Evolutionary conservation across 2,329 filamentous ascomycete species (phyloP), one percentile per base, ranked within the genome.

Genomic region (Cryphonectria parasitica): DNA sequence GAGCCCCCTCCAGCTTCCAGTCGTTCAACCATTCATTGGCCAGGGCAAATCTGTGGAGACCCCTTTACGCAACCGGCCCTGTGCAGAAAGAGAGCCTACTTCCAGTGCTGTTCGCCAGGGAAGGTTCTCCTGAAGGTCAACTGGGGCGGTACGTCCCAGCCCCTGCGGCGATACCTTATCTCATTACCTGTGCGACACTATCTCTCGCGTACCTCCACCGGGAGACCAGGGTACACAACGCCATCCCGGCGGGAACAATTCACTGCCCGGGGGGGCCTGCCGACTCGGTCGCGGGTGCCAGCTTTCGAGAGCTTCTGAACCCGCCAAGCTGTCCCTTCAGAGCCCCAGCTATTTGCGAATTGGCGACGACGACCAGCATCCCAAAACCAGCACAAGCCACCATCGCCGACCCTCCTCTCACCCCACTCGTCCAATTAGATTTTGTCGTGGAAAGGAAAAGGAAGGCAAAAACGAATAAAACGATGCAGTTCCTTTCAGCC

Each of bases 401-500:
- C 54, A 68, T 45, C 69, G 62, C 71, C 62, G 71, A 66, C 67
- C 69, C 63, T 25, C 69, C 39, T 19, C 52, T 64, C 56, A 31
- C 52, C 67, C 68, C 39, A 61, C n/a, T 19, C 15, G 7, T 28
- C 17, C 41, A 49, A 52, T 4, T 52, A 13, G 39, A 45, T 11
- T 49, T 2, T 19, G n/a, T 19, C 22, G 43, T 22, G 7, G 22
- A 49, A 49, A 17, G 63, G 54, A 19, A 15, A 6, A 22, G n/a
- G 7, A 17, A 4, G 7, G 6, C 28, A 74, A 64, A 72, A 66
- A 63, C n/a, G n/a, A 71, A 71, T 45, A 45, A 71, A 76, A 78
- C 71, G 71, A 85, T 86, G 83, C 77, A 83, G 49, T 79, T 85
- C 72, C 79, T 80, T 70, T 79, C 82, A 15, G 80, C 84, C 69